phyloP scores from a whole-genome alignment of 371 early-diverging fungal species.

The Batkoa obscura region DNA sequence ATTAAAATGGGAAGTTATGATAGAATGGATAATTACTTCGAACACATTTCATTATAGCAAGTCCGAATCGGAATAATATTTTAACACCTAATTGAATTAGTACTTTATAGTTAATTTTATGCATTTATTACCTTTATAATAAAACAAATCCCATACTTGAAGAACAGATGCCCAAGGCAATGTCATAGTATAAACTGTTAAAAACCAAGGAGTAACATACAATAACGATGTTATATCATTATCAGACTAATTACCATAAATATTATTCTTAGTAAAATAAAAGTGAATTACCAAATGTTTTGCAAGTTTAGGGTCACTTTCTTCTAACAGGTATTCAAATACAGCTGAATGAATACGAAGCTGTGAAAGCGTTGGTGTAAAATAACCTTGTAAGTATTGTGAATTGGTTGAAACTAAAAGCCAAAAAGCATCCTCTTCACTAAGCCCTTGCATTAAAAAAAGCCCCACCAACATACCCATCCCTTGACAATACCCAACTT shows the following conservation, averaged over 20 bases:
- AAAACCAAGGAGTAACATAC: conserved; percentile 86
- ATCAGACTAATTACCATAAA: conserved; percentile 14
- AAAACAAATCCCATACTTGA: conserved; percentile 85
- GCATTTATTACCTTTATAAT: conserved; percentile 38
- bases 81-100: conserved; percentile 50
- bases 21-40: conserved; percentile 20
- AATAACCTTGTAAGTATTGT: conserved; percentile 55
- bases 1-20: background rate
- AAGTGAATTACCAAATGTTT: conserved; percentile 37
- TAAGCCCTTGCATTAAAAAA: conserved; percentile 71
- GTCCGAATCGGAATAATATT: conserved; percentile 60
- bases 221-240: conserved; percentile 67
- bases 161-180: conserved; percentile 82
- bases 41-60: conserved; percentile 53
- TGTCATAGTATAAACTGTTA: conserved; percentile 76
- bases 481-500: conserved; percentile 92
- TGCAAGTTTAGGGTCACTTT: conserved; percentile 48
- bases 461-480: conserved; percentile 86
- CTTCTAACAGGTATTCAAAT: conserved; percentile 55
- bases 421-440: conserved; percentile 80
- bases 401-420: conserved; percentile 58
- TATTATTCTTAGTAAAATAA: conserved; percentile 1
- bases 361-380: conserved; percentile 48
- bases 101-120: no score
- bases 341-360: conserved; percentile 65